Evolutionary conservation across 164 flowering plant genomes (phyloP).

Genomic region (Vitis amurensis): DNA sequence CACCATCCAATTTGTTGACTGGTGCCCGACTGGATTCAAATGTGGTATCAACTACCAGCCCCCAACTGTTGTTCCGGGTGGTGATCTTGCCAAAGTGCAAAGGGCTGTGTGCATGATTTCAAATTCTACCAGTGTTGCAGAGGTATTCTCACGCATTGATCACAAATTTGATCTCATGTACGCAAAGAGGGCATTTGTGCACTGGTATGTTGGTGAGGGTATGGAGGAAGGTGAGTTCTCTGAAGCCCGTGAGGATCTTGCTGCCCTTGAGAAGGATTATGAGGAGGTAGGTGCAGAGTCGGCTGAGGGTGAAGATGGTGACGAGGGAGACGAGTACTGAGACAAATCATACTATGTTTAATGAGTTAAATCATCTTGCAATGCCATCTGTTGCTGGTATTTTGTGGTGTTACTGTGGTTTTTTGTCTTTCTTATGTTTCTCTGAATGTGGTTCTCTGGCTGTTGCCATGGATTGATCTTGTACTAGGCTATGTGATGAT

Average conservation of each 20-base stretch:
- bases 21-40: conserved; percentile 79
- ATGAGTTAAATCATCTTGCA: not conserved
- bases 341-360: not conserved
- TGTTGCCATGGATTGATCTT: not conserved
- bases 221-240: conserved; percentile 78
- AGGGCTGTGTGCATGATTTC: conserved; percentile 76
- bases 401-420: not conserved
- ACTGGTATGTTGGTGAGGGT: conserved; percentile 59
- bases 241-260: conserved; percentile 64
- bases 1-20: conserved; percentile 73
- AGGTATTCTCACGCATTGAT: conserved; percentile 68
- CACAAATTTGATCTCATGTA: conserved; percentile 67
- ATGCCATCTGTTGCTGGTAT: not conserved
- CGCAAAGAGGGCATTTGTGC: conserved; percentile 55
- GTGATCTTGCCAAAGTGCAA: conserved; percentile 65
- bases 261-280: conserved; percentile 66
- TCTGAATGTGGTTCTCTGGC: not conserved
- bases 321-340: conserved; percentile 52
- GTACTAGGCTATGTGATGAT: conserved; percentile 1
- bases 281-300: conserved; percentile 70
- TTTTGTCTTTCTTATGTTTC: not conserved
- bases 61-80: conserved; percentile 66
- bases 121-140: conserved; percentile 69
- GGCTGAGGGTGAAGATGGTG: conserved; percentile 58
- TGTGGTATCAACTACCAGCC: conserved; percentile 71